phyloP scores from a whole-genome alignment of 23 red algal species.

The Chondrus crispus region DNA sequence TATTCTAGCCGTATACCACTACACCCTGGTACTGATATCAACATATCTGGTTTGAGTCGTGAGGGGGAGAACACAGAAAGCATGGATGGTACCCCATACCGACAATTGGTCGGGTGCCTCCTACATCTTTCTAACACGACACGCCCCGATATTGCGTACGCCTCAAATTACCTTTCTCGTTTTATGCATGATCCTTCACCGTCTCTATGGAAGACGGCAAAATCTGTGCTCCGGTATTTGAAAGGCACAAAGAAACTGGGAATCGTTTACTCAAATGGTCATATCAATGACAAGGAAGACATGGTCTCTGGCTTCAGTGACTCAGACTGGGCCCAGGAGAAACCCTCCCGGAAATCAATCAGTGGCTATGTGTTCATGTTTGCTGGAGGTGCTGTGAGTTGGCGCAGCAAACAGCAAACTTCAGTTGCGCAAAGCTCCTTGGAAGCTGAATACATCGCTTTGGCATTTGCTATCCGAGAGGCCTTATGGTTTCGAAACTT shows the following conservation, averaged over 20 bases:
- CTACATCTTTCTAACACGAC: neutral
- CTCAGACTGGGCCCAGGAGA: neutral
- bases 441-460: no score
- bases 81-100: neutral
- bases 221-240: neutral
- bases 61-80: neutral
- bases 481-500: no score
- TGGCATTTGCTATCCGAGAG: no score
- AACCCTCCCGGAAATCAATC: neutral
- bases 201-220: neutral
- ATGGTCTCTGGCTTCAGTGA: neutral
- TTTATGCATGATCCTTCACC: neutral
- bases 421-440: no score
- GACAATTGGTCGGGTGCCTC: neutral
- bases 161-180: neutral
- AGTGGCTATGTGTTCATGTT: no score
- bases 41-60: no score
- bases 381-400: no score
- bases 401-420: no score
- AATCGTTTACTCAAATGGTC: neutral
- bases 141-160: constrained; percentile 2
- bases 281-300: neutral
- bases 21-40: no score
- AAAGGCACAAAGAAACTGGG: neutral
- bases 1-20: no score